Conservation (phyloP, 106 monocot species). For the Agapanthus africanus region DNA sequence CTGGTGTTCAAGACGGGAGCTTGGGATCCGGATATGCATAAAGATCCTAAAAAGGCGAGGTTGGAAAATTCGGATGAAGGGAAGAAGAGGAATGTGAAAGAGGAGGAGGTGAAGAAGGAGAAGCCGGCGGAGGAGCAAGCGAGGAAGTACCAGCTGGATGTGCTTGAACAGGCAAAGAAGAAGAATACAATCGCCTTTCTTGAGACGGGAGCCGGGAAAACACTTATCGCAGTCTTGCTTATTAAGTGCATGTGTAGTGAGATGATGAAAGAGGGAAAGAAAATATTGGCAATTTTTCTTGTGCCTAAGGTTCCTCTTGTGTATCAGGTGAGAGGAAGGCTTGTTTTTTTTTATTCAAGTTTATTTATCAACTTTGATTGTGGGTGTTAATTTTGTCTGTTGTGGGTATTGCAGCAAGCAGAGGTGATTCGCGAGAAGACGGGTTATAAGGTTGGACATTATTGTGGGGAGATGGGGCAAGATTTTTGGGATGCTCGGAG, state of each 20-base stretch:
- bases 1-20: conserved; percentile 52
- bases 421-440: conserved; percentile 94
- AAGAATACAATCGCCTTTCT: conserved; percentile 94
- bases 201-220: conserved; percentile 98
- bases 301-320: conserved; percentile 98
- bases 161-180: conserved; percentile 90
- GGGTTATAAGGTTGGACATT: conserved; percentile 84
- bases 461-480: conserved; percentile 99
- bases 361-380: too few species aligned
- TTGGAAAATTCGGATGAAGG: conserved; percentile 12
- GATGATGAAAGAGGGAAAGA: conserved; percentile 60
- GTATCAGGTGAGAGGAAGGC: conserved; percentile 60
- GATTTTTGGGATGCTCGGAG: conserved; percentile 95
- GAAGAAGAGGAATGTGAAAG: conserved; percentile 16
- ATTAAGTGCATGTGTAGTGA: conserved; percentile 60
- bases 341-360: too few species aligned
- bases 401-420: conserved; percentile 61
- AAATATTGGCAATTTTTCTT: conserved; percentile 89
- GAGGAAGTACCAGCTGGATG: conserved; percentile 91
- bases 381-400: conserved; percentile 1
- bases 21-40: conserved; percentile 56
- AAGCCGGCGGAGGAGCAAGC: conserved; percentile 70
- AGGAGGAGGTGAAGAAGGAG: conserved; percentile 30
- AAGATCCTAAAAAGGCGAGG: conserved; percentile 40
- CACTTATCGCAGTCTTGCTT: conserved; percentile 81